Evolutionary conservation across 2,329 filamentous ascomycete species (phyloP), one percentile per base, ranked within the genome.

Genomic region (Stachybotrys chartarum): DNA sequence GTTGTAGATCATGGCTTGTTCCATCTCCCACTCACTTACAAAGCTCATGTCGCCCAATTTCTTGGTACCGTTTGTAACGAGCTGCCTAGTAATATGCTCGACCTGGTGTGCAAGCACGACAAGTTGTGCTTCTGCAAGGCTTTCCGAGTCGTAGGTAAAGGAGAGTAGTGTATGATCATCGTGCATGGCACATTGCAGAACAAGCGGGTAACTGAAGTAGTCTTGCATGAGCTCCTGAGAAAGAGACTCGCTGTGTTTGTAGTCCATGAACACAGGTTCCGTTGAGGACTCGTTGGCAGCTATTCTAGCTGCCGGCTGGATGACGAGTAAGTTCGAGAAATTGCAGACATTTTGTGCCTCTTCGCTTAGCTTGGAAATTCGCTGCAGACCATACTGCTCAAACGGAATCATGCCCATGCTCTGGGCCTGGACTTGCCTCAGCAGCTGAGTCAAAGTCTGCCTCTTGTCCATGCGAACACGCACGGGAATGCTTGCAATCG

Each of bases 401-500:
- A 42, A 52, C 4, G 50, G 50, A 5, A 44, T 44, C 50, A 52
- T 52, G 8, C 12, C 50, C 14, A 35, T 24, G 10, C 14, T 32
- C 32, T 52, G 50, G 5, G 14, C n/a, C 32, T 52, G 50, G 7
- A 52, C 50, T 24, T 16, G 12, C 2, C n/a, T 24, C 18, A 52
- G 32, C 6, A 52, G 30, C 6, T 52, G 14, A 3, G 32, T 12
- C 10, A 52, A 16, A 18, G 50, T 39, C n/a, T 17, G 11, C 16
- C 18, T 35, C n/a, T 12, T 12, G 31, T 42, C 24, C 10, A 52
- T 6, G 12, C 17, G 31, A 8, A 42, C n/a, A 8, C 50, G 31
- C 1, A 68, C 49, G 3, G 68, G 69, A 0, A 71, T 57, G 3
- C 66, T 68, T 12, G 65, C 62, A 31, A 72, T 66, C 0, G 64